Evolutionary conservation across 805 yeast genomes (phyloP), one percentile per base, ranked within the genome.

Genomic region (Kurtzmaniella fragi): DNA sequence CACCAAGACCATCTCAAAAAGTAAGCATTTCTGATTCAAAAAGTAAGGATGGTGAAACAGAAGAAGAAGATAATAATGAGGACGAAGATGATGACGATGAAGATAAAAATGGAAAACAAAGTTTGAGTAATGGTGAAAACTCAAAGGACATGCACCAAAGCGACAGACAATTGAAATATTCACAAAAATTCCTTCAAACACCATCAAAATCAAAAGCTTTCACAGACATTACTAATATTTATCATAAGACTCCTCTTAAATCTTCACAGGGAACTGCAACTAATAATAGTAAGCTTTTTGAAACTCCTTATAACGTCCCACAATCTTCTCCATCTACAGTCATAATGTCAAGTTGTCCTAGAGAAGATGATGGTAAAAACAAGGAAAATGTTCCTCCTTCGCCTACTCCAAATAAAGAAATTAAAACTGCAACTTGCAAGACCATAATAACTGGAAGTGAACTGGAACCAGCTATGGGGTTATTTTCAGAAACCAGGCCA

Each of bases 311-410:
- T 9, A 62, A 60, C 17, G 60, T 58, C 10, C 49, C 43, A 13
- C 56, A 57, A 1, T 64, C 71, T 2, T 66, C 72, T 3, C 74
- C 74, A 0, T 62, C 71, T 2, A 68, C 74, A 1, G 71, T 67
- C 9, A 61, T 68, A 4, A 53, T 67, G 52, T 56, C 64, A 1
- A 61, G 67, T 42, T 53, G 28, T 35, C 52, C n/a, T 31, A 44
- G 25, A 23, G 37, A 10, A n/a, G 37, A 26, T 27, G 37, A 33
- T 17, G 15, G 40, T 17, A 14, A 31, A 38, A 13, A 5, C 5
- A 28, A 28, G 12, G 30, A 28, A 11, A 13, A 28, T 11, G 23
- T 33, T 7, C 64, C 66, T 11, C 57, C 61, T n/a, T 61, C 65
- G 36, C 71, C 71, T 12, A 66, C 72, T 1, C 73, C 73, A 1